Evolutionary conservation across 169 alveolate genomes (phyloP).

Genomic region (Plasmodium blacklocki): DNA sequence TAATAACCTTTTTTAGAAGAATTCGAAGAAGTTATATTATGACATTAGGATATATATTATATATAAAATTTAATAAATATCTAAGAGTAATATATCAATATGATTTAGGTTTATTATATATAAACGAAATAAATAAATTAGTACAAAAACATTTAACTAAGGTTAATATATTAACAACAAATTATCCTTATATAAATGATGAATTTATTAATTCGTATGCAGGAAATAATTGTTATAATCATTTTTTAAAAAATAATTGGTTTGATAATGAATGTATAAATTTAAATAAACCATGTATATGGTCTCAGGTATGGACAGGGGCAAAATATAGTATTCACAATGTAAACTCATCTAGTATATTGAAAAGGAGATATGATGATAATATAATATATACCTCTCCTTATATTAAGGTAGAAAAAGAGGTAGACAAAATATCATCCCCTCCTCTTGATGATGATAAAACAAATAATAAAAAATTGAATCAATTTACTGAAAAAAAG

Average conservation of each 20-base stretch:
- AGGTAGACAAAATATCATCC: too few relatives aligned
- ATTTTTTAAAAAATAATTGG: constrained; percentile 70
- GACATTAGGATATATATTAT: constrained; percentile 50
- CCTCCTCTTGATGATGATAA: not conserved
- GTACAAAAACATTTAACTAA: constrained; percentile 58
- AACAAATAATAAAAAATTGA: not conserved
- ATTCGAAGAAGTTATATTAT: constrained; percentile 64
- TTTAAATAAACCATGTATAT: constrained; percentile 68
- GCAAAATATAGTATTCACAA: constrained; percentile 75
- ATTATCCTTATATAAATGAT: constrained; percentile 49
- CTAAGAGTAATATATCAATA: constrained; percentile 38
- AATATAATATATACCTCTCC: constrained; percentile 13
- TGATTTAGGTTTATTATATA: constrained; percentile 43
- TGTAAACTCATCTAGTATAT: constrained; percentile 23
- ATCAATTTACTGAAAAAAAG: not conserved
- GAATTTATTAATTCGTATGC: constrained; percentile 64
- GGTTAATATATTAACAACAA: constrained; percentile 67
- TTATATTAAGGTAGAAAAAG: not conserved
- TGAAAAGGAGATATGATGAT: constrained; percentile 24
- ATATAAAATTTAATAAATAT: constrained; percentile 51
- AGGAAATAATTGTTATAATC: constrained; percentile 74
- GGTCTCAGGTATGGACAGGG: constrained; percentile 77
- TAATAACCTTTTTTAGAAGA: constrained; percentile 31
- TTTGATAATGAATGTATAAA: constrained; percentile 66
- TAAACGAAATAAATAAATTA: constrained; percentile 42